These are phyloP conservation scores for Wickerhamiella slavikovae DNA, from an alignment of 805 yeast genomes.

Conservation along the genomic window DNA sequence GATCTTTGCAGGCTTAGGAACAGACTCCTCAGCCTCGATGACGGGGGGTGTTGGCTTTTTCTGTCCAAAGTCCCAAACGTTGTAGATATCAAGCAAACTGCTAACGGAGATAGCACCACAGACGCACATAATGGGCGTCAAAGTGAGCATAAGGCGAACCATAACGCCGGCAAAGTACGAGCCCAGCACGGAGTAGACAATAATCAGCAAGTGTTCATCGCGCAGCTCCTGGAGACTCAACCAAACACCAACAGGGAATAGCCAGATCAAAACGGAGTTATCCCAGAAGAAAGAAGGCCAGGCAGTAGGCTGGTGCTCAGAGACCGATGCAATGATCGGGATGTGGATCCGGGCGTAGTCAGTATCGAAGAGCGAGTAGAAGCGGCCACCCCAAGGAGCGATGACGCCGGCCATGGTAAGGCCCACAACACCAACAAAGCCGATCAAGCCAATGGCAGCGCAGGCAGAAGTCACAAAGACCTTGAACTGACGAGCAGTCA, in stretches of 20 bases:
- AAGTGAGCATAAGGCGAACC: constrained; percentile 92
- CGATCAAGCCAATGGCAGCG: constrained; percentile 33
- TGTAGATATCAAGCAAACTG: constrained; percentile 61
- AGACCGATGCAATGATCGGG: constrained; percentile 95
- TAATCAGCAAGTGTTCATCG: constrained; percentile 82
- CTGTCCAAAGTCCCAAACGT: constrained; percentile 21
- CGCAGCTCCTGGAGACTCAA: constrained; percentile 71
- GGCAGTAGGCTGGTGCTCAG: constrained; percentile 99
- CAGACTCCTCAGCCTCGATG: constrained; percentile 1
- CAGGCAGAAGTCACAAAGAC: constrained; percentile 29
- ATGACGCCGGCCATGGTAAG: constrained; percentile 82
- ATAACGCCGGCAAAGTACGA: constrained; percentile 97
- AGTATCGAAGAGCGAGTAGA: constrained; percentile 96
- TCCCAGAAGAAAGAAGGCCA: constrained; percentile 98
- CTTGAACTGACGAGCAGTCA: constrained; percentile 54
- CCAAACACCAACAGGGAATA: constrained; percentile 95
- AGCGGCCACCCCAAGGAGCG: constrained; percentile 99
- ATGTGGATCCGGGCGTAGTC: constrained; percentile 93
- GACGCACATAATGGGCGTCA: constrained; percentile 92
- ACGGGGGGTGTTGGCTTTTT: background rate
- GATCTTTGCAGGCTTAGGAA: constrained; percentile 1
- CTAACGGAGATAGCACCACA: constrained; percentile 79
- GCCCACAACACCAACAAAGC: constrained; percentile 48
- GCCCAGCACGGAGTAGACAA: constrained; percentile 80
- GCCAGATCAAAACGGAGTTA: constrained; percentile 81